Evolutionary conservation across 2,329 filamentous ascomycete species (phyloP), one percentile per base, ranked within the genome.

Genomic region (Aspergillus novofumigatus): DNA sequence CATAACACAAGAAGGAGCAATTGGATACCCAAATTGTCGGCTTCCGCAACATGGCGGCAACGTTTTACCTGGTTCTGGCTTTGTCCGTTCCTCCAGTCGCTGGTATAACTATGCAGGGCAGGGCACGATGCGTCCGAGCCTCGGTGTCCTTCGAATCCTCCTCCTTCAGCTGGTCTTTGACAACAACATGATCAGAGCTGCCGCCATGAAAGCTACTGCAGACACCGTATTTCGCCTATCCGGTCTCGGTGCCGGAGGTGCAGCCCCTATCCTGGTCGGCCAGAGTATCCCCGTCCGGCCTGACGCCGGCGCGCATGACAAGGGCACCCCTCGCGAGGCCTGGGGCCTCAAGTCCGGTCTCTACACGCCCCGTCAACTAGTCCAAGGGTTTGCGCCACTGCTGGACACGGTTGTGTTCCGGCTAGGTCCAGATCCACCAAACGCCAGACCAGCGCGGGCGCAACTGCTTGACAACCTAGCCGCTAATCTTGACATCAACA

Each of bases 341-440:
- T 64, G 61, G 64, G 47, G 50, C 23, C 51, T 66, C 9, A 53
- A 45, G 2, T 50, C 64, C 1, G 62, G 62, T n/a, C 25, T 65
- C 9, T 65, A 62, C 29, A 66, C 63, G 3, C 63, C 64, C 1
- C 59, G 54, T 8, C 58, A 65, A 49, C 49, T 66, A 4, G 64
- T 66, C 8, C 53, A 63, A 20, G 50, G 55, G 1, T 66, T 66
- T 35, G 58, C 63, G 5, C 62, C 63, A 4, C 52, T 66, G 6
- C 58, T 66, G 3, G 58, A 65, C 41, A 55, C 61, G 1, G 62
- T 66, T 3, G 47, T 65, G 0, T 54, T 51, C 53, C 62, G 54
- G 29, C 48, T 66, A 1, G 55, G 56, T 3, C 42, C 52, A 1
- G 60, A 64, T 45, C 42, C 64, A 0, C n/a, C 53, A 0, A 35